Base-by-base conservation (phyloP, 805 yeast species). In the Myxozyma lipomycoides region DNA sequence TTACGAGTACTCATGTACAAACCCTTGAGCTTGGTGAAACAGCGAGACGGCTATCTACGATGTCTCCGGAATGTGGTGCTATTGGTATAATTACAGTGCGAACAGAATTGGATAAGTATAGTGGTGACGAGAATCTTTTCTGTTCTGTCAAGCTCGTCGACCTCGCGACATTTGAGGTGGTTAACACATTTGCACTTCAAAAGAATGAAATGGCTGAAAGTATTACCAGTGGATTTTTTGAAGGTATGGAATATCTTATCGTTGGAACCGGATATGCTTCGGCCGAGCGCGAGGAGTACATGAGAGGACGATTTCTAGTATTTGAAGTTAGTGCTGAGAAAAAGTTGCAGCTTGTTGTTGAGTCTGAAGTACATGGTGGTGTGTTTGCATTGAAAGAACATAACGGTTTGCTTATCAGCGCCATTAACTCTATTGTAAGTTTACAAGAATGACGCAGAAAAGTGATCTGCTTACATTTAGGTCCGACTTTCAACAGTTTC, bases 201-300 rank as follows among this genome's bases (percentile, higher is more conserved):
- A 43, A 43, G 25, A 42, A 58, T 30, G 61, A 58, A 32, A 56
- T 58, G 58, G 61, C 48, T 6, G 58, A 52, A 25, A 41, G 55
- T 23, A 49, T 52, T 30, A 36, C 52, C 4, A 39, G 51, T 19
- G 55, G 55, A 6, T 3, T 22, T 10, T 30, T 49, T 30, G 43
- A 48, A 21, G 55, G 47, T 1, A n/a, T 10, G 4, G 60, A 49
- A 25, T 55, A 49, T 22, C 15, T 58, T 12, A 40, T 58, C 18
- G 61, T 58, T 19, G 61, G 61, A 7, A 58, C 61, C 2, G 61
- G 61, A 9, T 51, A 28, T 23, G 48, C 49, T 7, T 42, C 48
- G 4, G 49, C 51, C 22, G 61, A 50, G 15, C 30, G 51, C 22
- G 60, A 58, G 35, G 58, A 52, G 35, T 50, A 50, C 41, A 44